phyloP scores from a whole-genome alignment of 2,329 filamentous ascomycete genomes.

The Cercospora sp. region DNA sequence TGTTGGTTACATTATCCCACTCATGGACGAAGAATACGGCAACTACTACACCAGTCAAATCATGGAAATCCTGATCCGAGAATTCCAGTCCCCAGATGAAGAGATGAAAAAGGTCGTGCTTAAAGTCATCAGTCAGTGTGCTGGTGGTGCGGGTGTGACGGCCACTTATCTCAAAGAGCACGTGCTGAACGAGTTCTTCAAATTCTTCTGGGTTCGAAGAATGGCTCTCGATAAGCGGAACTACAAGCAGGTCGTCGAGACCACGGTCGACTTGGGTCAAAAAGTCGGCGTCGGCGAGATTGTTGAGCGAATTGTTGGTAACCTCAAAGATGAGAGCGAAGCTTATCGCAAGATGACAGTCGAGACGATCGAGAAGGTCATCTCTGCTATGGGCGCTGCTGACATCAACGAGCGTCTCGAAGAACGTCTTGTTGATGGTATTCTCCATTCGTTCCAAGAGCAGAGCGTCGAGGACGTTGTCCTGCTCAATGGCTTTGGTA shows the following conservation, averaged over 20 bases:
- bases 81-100: slow-evolving; percentile 95
- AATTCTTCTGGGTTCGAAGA: slow-evolving; percentile 94
- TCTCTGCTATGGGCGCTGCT: slow-evolving; percentile 87
- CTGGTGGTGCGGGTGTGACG: slow-evolving; percentile 91
- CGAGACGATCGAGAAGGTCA: slow-evolving; percentile 94
- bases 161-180: slow-evolving; percentile 93
- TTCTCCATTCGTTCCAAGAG: slow-evolving; percentile 95
- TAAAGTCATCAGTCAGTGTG: slow-evolving; percentile 95
- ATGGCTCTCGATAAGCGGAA: slow-evolving; percentile 98
- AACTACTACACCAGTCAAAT: slow-evolving; percentile 99
- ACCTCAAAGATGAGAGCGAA: slow-evolving; percentile 97
- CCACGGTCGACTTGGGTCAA: slow-evolving; percentile 92
- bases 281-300: slow-evolving; percentile 98
- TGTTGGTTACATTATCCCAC: slow-evolving; percentile 94
- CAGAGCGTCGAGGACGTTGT: slow-evolving; percentile 95
- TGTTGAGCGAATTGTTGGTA: slow-evolving; percentile 85
- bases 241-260: slow-evolving; percentile 96
- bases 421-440: slow-evolving; percentile 91
- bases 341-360: slow-evolving; percentile 99
- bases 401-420: slow-evolving; percentile 92
- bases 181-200: slow-evolving; percentile 94
- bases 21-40: slow-evolving; percentile 99
- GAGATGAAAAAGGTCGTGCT: slow-evolving; percentile 99
- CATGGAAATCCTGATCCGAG: slow-evolving; percentile 95
- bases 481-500: slow-evolving; percentile 96